phyloP scores from a whole-genome alignment of 2,329 filamentous ascomycete species.

The Chrysosphaeria jannelii region DNA sequence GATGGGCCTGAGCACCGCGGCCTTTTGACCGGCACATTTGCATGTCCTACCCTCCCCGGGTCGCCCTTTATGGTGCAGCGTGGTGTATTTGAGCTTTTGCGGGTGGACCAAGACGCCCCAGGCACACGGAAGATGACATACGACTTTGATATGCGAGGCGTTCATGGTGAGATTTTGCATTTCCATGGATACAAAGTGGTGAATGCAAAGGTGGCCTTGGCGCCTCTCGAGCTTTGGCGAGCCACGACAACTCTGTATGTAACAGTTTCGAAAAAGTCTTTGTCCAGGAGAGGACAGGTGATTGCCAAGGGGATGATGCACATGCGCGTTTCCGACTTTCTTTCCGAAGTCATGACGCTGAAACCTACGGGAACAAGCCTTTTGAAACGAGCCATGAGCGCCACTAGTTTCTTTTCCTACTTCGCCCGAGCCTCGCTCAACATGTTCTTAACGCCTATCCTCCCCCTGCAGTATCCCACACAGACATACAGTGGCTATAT shows the following conservation, averaged over 20 bases:
- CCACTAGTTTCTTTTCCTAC: slow-evolving; percentile 20
- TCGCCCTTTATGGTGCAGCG: slow-evolving; percentile 29
- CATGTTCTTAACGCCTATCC: slow-evolving; percentile 23
- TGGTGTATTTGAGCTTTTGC: slow-evolving; percentile 26
- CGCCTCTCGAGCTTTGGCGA: slow-evolving; percentile 24
- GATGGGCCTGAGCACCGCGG: slow-evolving; percentile 17
- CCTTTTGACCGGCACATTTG: slow-evolving; percentile 26
- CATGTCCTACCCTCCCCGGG: slow-evolving; percentile 20
- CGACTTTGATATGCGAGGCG: slow-evolving; percentile 26
- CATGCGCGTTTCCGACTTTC: slow-evolving; percentile 21
- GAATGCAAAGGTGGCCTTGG: slow-evolving; percentile 26
- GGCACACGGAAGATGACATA: slow-evolving; percentile 29
- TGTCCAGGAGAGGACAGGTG: slow-evolving; percentile 11
- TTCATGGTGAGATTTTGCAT: slow-evolving; percentile 17
- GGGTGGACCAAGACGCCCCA: slow-evolving; percentile 17
- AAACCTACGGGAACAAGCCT: slow-evolving; percentile 17
- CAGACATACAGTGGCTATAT: slow-evolving; percentile 17
- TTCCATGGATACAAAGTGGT: slow-evolving; percentile 33
- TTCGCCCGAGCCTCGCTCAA: slow-evolving; percentile 22
- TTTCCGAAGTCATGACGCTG: slow-evolving; percentile 22
- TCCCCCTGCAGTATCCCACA: slow-evolving; percentile 22
- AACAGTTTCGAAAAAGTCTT: slow-evolving; percentile 11
- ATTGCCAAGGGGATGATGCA: slow-evolving; percentile 29
- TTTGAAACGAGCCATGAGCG: slow-evolving; percentile 14
- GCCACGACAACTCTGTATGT: slow-evolving; percentile 32